Evolutionary conservation across 495 filamentous ascomycete genomes (phyloP), one percentile per base, ranked within the genome.

Genomic region (Haplographium delicatum): DNA sequence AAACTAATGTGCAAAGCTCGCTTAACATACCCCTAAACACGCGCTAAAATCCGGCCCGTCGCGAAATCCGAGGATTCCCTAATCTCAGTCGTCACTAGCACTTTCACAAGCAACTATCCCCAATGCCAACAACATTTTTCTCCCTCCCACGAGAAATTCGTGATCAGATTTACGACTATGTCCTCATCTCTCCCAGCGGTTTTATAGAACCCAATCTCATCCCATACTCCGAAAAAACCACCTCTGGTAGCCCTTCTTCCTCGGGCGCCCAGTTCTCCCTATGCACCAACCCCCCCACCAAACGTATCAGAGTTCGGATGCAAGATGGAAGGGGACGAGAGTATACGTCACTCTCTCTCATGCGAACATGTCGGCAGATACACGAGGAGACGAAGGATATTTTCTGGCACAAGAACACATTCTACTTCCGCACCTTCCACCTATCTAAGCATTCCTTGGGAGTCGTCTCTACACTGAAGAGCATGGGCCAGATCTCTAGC

Each of bases 111-210:
- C 34, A 23, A 25, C 41, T 16, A n/a, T 13, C 38, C 27, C 23
- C 46, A 44, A 56, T 56, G 53, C 42, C 53, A n/a, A 47, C 47
- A 9, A 19, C 24, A 2, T 50, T 57, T 18, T 23, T 57, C 27
- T 33, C 47, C 40, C 48, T 57, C 2, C 54, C 54, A 11, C 49
- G 48, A 41, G 54, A 61, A 48, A 9, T 58, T 26, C 54, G 54
- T 27, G 42, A 55, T 33, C 5, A 48, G 27, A 58, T 61, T 26
- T 61, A 58, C 38, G 11, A n/a, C 3, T 20, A 34, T 38, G 16
- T 47, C 37, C 55, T 60, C 8, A 30, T 56, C 24, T 58, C 55
- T 11, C 50, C 53, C 5, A 49, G 39, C 8, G 39, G 38, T 25
- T 39, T 46, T 9, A 35, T 54, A 13, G 11, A 15, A 19, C 43